Percentiles rank a stretch among this genome's conserved stretches.
Conservation (phyloP, 768 basidiomycete genomes). For the Rhodotorula graminis region DNA sequence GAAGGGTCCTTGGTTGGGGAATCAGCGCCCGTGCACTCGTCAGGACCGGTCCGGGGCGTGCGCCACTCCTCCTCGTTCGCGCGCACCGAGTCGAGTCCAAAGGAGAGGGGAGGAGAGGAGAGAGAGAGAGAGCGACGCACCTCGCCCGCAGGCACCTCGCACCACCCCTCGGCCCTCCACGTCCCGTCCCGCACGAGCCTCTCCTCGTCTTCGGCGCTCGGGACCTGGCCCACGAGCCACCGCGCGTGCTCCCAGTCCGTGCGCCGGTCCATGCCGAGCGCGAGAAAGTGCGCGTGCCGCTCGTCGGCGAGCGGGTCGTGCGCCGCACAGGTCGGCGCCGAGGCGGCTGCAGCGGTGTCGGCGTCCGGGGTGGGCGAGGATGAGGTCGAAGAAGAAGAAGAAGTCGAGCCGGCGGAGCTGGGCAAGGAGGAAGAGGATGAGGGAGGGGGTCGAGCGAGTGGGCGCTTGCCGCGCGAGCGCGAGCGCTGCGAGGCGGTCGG, state of each 20-base stretch:
- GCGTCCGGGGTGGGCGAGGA: background rate
- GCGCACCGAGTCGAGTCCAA: too few species aligned
- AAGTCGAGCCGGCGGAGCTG: background rate
- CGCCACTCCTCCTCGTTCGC: too few species aligned
- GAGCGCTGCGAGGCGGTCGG: background rate
- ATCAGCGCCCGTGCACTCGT: background rate
- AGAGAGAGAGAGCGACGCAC: conserved; percentile 18
- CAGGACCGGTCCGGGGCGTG: background rate
- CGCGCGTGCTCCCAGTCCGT: conserved; percentile 76
- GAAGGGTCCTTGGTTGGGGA: background rate
- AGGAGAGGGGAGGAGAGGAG: background rate
- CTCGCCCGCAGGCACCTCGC: conserved; percentile 63
- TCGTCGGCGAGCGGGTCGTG: conserved; percentile 50
- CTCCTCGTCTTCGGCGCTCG: conserved; percentile 54
- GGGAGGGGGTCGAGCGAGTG: background rate
- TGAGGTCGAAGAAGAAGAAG: background rate
- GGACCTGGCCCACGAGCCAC: conserved; percentile 58
- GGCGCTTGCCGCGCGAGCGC: background rate
- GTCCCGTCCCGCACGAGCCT: conserved; percentile 43
- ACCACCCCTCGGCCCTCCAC: conserved; percentile 72
- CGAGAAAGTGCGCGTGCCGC: conserved; percentile 48
- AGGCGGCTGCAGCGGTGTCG: background rate
- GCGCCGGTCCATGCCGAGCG: conserved; percentile 65
- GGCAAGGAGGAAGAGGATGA: background rate
- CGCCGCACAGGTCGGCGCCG: conserved; percentile 57